Conservation (phyloP, 257 asterid species). For the Penstemon davidsonii region DNA sequence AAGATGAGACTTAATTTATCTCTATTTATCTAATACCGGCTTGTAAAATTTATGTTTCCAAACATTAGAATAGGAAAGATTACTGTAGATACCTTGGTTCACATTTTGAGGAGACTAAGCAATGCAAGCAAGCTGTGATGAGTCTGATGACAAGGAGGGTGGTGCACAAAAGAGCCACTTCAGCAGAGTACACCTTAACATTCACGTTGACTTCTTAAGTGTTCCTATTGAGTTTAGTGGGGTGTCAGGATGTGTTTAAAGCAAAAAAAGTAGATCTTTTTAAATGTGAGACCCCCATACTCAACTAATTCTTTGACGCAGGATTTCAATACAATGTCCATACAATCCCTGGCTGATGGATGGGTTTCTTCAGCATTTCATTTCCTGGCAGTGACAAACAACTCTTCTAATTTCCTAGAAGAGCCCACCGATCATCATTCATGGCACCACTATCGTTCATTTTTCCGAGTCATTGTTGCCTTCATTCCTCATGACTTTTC, state of each 20-base stretch:
- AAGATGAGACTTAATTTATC: background rate
- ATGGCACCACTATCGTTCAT: constrained; percentile 62
- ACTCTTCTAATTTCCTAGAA: constrained; percentile 56
- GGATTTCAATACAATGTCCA: constrained; percentile 59
- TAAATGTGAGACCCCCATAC: constrained; percentile 53
- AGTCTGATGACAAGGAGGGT: constrained; percentile 22
- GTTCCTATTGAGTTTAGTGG: constrained; percentile 44
- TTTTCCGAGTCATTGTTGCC: constrained; percentile 54
- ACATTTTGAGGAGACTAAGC: constrained; percentile 18
- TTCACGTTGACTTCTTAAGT: constrained; percentile 31
- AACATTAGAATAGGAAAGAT: constrained; percentile 2
- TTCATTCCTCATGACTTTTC: constrained; percentile 57
- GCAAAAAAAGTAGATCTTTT: constrained; percentile 34
- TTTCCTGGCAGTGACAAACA: constrained; percentile 57
- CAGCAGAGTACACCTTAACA: constrained; percentile 27
- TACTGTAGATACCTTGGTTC: constrained; percentile 19
- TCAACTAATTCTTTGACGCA: constrained; percentile 84
- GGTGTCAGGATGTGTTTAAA: constrained; percentile 45
- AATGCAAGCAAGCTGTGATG: constrained; percentile 27
- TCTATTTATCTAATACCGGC: constrained; percentile 8
- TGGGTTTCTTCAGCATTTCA: constrained; percentile 55
- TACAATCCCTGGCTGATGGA: constrained; percentile 55
- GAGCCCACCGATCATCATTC: constrained; percentile 55
- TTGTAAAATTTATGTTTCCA: background rate
- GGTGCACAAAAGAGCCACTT: constrained; percentile 20